Conservation (phyloP, 208 protist species). For the Vickermania spadyakhi region DNA sequence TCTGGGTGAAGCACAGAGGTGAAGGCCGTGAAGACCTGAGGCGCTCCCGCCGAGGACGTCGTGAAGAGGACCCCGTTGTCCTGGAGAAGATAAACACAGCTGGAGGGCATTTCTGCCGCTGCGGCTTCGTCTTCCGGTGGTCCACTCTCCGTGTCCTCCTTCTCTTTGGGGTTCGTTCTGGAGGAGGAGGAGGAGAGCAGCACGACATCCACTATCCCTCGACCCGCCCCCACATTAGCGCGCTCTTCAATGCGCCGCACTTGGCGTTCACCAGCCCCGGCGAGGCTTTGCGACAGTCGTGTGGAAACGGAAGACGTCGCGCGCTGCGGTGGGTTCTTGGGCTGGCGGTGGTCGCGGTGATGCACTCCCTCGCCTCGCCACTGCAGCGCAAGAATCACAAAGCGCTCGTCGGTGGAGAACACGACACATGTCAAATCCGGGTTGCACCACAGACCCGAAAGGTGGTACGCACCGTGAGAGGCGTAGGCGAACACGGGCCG, state of each 20-base stretch:
- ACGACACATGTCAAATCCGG: constrained; percentile 43
- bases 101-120: constrained; percentile 1
- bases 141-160: not conserved
- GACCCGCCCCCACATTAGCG: not conserved
- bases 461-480: constrained; percentile 54
- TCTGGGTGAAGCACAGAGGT: not conserved
- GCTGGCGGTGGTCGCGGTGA: constrained; percentile 24
- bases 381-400: constrained; percentile 35
- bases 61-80: constrained; percentile 54
- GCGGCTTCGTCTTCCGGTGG: not conserved
- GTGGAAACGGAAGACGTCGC: no score
- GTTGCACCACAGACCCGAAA: constrained; percentile 66
- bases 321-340: constrained; percentile 53
- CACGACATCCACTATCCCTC: not conserved
- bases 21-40: constrained; percentile 23
- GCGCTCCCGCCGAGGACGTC: constrained; percentile 38
- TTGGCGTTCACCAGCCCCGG: not conserved
- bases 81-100: constrained; percentile 45
- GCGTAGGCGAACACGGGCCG: constrained; percentile 60
- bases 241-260: constrained; percentile 1
- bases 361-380: constrained; percentile 29
- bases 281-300: constrained; percentile 43
- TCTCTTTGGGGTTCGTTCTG: not conserved
- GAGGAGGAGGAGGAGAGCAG: not conserved
- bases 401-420: constrained; percentile 73